Base-by-base conservation (phyloP, 441 rosid genomes). In the Breynia disticha region DNA sequence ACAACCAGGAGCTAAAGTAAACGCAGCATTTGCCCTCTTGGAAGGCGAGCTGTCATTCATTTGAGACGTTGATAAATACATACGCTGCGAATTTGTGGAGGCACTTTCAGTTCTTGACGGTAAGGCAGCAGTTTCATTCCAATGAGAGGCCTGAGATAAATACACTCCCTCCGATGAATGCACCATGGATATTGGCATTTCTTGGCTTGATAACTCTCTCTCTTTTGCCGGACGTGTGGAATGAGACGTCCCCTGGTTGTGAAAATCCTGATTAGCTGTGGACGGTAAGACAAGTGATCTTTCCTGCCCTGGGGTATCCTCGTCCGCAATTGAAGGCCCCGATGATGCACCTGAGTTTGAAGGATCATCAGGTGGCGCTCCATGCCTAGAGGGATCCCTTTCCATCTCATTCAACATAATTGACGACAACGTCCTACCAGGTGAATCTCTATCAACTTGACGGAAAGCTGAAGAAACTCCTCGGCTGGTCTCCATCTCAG, bases 121-220 rank as follows among this genome's bases (percentile, higher is more conserved):
- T n/a, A 45, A 32, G 22, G 63, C 4, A 1, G 54, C 21, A 56
- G 69, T 46, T 64, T 70, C 74, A 28, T 48, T 63, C 77, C 77
- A 72, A 62, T 22, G 64, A 20, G 70, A 72, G 56, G 65, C 20
- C 55, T 55, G 72, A 37, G 58, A 46, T 16, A 47, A 18, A 57
- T 63, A 71, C 15, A 66, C 46, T 15, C 67, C 68, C 48, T 68
- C 69, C 20, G 67, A 63, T 48, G 51, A 50, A 18, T 57, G 67
- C 8, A 61, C 21, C 16, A 54, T 50, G 37, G 66, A 13, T 60
- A 52, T 41, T 1, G 73, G 52, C 55, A 56, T 59, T 50, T 54
- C 57, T 54, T 60, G 73, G 69, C 54, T 47, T 42, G 64, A 32
- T 48, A 63, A 43, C 42, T 50, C 69, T 39, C 57, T 39, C 50